Evolutionary conservation across 768 basidiomycete species (phyloP).

Genomic region (Macrolepiota dolichaula): DNA sequence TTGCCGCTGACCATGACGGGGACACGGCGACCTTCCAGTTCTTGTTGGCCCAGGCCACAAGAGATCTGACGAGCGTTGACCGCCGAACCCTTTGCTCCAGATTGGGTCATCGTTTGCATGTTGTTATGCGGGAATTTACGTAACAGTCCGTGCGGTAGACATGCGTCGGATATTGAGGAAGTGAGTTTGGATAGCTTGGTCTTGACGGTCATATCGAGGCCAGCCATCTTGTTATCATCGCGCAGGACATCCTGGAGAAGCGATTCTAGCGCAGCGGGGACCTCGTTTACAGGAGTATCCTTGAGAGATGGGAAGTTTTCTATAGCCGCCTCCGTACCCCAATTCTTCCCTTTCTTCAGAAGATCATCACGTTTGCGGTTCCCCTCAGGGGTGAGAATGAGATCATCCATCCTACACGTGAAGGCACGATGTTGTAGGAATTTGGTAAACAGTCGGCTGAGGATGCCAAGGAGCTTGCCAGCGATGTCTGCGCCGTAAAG

Average conservation of each 20-base stretch:
- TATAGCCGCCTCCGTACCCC: constrained; percentile 85
- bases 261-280: constrained; percentile 51
- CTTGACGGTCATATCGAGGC: constrained; percentile 91
- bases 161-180: constrained; percentile 83
- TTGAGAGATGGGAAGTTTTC: constrained; percentile 83
- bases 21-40: constrained; percentile 96
- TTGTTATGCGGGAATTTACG: constrained; percentile 97
- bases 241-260: constrained; percentile 90
- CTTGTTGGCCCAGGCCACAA: constrained; percentile 96
- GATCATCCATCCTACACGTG: constrained; percentile 98
- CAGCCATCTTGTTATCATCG: constrained; percentile 97
- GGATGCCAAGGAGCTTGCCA: constrained; percentile 87
- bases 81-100: constrained; percentile 96
- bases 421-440: constrained; percentile 96
- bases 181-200: constrained; percentile 83
- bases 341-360: constrained; percentile 59
- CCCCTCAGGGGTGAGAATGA: constrained; percentile 82
- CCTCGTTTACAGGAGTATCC: constrained; percentile 46
- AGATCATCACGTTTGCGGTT: constrained; percentile 68
- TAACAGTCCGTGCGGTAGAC: constrained; percentile 81
- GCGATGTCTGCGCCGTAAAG: constrained; percentile 89
- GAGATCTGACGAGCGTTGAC: constrained; percentile 98
- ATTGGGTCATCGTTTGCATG: constrained; percentile 99
- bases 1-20: constrained; percentile 99
- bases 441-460: constrained; percentile 94